phyloP scores from a whole-genome alignment of 352 stramenopile species.

The Phytophthora lateralis region DNA sequence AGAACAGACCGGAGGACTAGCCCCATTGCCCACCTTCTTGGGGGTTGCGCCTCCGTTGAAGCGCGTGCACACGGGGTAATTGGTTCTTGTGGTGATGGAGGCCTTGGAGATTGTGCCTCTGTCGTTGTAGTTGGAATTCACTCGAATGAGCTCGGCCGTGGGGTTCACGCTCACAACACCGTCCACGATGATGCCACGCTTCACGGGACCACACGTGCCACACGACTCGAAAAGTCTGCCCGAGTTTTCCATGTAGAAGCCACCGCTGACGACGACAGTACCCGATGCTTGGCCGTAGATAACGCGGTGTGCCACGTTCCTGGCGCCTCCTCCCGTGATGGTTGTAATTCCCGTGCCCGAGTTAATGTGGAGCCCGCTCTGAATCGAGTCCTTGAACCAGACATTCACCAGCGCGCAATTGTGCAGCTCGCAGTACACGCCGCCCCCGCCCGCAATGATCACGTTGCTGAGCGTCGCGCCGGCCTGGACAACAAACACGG shows the following conservation, averaged over 20 bases:
- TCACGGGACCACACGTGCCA: slow-evolving; percentile 64
- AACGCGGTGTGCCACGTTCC: slow-evolving; percentile 46
- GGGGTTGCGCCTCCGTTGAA: slow-evolving; percentile 40
- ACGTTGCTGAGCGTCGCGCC: slow-evolving; percentile 67
- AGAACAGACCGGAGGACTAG: slow-evolving; percentile 30
- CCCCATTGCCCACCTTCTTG: slow-evolving; percentile 34
- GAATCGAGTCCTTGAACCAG: slow-evolving; percentile 62
- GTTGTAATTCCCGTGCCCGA: slow-evolving; percentile 60
- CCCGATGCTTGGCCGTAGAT: slow-evolving; percentile 55
- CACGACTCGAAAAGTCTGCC: slow-evolving; percentile 66
- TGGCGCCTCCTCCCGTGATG: slow-evolving; percentile 57
- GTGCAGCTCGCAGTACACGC: slow-evolving; percentile 62
- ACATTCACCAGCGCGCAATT: slow-evolving; percentile 68
- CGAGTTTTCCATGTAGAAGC: slow-evolving; percentile 58
- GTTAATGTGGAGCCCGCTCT: slow-evolving; percentile 57
- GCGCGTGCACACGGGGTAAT: slow-evolving; percentile 36
- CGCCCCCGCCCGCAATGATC: slow-evolving; percentile 57
- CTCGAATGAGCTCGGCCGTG: slow-evolving; percentile 55
- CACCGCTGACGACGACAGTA: slow-evolving; percentile 55
- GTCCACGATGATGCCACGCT: slow-evolving; percentile 53
- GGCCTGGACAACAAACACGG: slow-evolving; percentile 67
- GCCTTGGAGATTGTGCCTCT: slow-evolving; percentile 51
- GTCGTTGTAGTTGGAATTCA: slow-evolving; percentile 82
- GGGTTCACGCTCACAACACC: slow-evolving; percentile 61
- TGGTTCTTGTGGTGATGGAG: slow-evolving; percentile 38